phyloP scores from a whole-genome alignment of 179 eudicot species.

The Patellifolia procumbens region DNA sequence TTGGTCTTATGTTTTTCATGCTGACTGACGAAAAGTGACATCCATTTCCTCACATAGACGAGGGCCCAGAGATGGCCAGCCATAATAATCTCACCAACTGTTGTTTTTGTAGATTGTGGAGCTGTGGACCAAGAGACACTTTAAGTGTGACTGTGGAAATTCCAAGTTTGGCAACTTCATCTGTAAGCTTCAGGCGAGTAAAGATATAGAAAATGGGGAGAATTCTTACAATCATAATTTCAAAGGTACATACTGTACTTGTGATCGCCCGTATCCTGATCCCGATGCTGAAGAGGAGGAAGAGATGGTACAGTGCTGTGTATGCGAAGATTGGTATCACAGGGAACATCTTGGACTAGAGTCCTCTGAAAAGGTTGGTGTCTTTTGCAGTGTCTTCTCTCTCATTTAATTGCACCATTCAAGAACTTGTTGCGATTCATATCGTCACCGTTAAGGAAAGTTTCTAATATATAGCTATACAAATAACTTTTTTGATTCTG shows the following conservation, averaged over 20 bases:
- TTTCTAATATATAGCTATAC: background rate
- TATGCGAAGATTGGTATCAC: slow-evolving; percentile 99
- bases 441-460: background rate
- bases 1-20: background rate
- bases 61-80: background rate
- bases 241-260: slow-evolving; percentile 88
- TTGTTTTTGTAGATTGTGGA: slow-evolving; percentile 61
- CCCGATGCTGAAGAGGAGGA: slow-evolving; percentile 86
- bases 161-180: slow-evolving; percentile 85
- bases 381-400: background rate
- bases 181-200: slow-evolving; percentile 81
- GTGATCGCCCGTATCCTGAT: slow-evolving; percentile 94
- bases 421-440: background rate
- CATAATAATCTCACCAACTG: background rate
- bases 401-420: slow-evolving; percentile 2
- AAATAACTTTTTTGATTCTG: background rate
- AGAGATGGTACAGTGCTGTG: slow-evolving; percentile 91
- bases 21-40: background rate
- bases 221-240: slow-evolving; percentile 88
- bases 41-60: background rate
- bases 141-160: slow-evolving; percentile 96
- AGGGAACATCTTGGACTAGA: slow-evolving; percentile 86
- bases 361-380: slow-evolving; percentile 66
- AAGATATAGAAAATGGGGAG: slow-evolving; percentile 77
- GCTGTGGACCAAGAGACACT: slow-evolving; percentile 96